Conservation (phyloP, 2,329 filamentous ascomycete genomes). For the Orbilia javanica region DNA sequence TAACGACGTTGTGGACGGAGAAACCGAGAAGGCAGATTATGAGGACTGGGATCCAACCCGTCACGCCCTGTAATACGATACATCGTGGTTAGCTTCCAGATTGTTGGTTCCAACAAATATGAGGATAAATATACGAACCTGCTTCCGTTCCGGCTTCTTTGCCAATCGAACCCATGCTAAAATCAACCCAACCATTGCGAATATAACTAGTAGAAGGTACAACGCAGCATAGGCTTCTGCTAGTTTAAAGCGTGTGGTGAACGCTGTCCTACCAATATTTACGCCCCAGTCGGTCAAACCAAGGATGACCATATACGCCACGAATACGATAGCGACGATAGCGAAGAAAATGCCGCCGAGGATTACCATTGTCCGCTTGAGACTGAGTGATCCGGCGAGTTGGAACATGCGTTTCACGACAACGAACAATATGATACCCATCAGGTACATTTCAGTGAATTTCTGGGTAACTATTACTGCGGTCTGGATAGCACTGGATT, state of each 20-base stretch:
- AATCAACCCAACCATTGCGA: conserved; percentile 31
- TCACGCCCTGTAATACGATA: conserved; percentile 23
- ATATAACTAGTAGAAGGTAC: conserved; percentile 11
- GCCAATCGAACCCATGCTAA: conserved; percentile 24
- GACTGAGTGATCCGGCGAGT: conserved; percentile 25
- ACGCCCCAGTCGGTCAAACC: conserved; percentile 25
- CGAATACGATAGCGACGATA: conserved; percentile 23
- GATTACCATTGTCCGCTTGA: conserved; percentile 20
- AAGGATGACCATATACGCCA: conserved; percentile 24
- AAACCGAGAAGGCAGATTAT: conserved; percentile 38
- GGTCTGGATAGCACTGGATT: conserved; percentile 26
- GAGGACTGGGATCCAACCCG: conserved; percentile 35
- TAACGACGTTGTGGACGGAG: conserved; percentile 26
- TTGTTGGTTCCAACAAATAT: neutral
- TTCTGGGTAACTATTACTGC: conserved; percentile 16
- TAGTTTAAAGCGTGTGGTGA: neutral
- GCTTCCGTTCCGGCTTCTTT: conserved; percentile 28
- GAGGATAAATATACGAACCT: conserved; percentile 5
- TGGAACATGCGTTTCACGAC: conserved; percentile 16
- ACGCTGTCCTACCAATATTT: neutral
- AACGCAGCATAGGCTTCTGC: conserved; percentile 29
- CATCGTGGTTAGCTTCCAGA: neutral
- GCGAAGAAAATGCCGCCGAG: conserved; percentile 17
- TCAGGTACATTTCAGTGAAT: conserved; percentile 34
- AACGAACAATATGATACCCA: conserved; percentile 42